Evolutionary conservation across 78 protist genomes (phyloP), one percentile per base, ranked within the genome.

Genomic region (Ministeria vibrans): DNA sequence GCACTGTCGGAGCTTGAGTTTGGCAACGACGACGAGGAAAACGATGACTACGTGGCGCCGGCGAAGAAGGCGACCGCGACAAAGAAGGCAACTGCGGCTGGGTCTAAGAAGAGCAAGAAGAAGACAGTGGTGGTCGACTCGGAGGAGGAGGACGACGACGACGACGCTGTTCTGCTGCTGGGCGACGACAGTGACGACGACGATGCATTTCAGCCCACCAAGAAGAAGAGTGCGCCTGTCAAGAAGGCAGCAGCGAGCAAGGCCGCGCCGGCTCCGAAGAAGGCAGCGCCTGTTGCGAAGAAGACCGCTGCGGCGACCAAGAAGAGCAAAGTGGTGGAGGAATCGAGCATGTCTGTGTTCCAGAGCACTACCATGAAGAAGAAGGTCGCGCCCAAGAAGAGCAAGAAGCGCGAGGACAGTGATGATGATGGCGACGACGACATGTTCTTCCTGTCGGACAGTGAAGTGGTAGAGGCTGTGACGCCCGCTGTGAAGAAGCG

Each of bases 371-470:
- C n/a, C n/a, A n/a, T n/a, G n/a, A n/a, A n/a, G n/a, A n/a, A n/a
- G n/a, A n/a, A n/a, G n/a, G n/a, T n/a, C 15, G 76, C 51, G 49
- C 32, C 76, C 23, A 70, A 70, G 76, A 30, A 34, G 23, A 70
- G 43, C 55, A 13, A 2, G 45, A 51, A 1, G 1, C 4, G 38
- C 41, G 25, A 59, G 30, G 11, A 23, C 32, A 41, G 11, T 25
- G 71, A 63, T 41, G 34, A 4, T 63, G 71, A 63, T 4, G 71
- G 34, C 71, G 39, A 63, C 34, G 71, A n/a, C 18, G 71, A 34
- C 41, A 11, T 7, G 34, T 7, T 11, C 71, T 34, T 15, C 13
- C 43, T 34, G 22, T 27, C 6, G 20, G 71, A 7, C 1, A 20
- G 43, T 7, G 71, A 49, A 20, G 55, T 15, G 55, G n/a, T 15